Conservation (phyloP, 306 rosid species). For the Clitoria ternatea region DNA sequence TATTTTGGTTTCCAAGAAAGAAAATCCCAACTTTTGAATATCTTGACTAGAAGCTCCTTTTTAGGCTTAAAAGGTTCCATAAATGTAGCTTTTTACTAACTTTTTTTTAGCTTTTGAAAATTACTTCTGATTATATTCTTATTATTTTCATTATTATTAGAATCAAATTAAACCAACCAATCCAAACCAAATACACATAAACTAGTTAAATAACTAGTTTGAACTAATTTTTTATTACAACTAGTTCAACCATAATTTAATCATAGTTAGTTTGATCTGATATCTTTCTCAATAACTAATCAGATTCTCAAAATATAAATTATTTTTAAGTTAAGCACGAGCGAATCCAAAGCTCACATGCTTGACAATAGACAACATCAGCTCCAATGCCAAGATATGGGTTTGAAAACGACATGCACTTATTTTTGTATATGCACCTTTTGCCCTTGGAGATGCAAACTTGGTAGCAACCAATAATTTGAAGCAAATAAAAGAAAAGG, state of each 20-base stretch:
- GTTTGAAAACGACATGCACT: conserved; percentile 28
- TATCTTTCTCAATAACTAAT: too few species aligned
- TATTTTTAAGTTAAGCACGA: conserved; percentile 3
- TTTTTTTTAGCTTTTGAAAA: conserved; percentile 5
- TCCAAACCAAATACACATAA: too few species aligned
- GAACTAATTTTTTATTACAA: too few species aligned
- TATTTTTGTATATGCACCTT: neutral
- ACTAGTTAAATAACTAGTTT: too few species aligned
- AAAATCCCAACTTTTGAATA: conserved; percentile 8
- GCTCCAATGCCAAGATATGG: conserved; percentile 25
- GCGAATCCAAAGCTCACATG: conserved; percentile 33
- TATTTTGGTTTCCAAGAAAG: conserved; percentile 13
- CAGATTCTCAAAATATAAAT: neutral
- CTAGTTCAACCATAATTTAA: too few species aligned
- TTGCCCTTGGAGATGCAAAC: neutral
- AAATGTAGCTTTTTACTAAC: conserved; percentile 11
- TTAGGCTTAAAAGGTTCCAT: conserved; percentile 8
- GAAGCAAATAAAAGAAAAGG: conserved; percentile 12
- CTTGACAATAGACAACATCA: conserved; percentile 15
- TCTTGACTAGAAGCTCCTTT: neutral
- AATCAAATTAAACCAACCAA: too few species aligned
- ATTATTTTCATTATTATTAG: too few species aligned
- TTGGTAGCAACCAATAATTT: conserved; percentile 16
- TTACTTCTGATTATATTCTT: neutral
- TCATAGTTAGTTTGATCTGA: too few species aligned